A percentile compares a stretch with the other conserved stretches of the same genome.
These are phyloP conservation scores for Coemansia sp. DNA, from an alignment of 192 early-diverging fungal genomes.

Conservation along the genomic window DNA sequence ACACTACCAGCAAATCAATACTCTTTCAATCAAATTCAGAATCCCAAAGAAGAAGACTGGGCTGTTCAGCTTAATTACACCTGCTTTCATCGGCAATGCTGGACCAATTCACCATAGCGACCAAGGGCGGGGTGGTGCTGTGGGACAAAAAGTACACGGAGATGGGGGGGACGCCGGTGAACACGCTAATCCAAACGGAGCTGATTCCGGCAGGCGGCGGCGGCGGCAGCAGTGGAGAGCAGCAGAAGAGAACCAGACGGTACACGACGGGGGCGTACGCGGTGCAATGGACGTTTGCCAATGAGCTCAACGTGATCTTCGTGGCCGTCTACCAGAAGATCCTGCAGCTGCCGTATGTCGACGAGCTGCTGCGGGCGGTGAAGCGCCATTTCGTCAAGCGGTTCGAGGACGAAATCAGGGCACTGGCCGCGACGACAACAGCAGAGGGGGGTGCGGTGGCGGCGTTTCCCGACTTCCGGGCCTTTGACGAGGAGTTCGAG, in stretches of 20 bases:
- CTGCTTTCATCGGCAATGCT: constrained; percentile 60
- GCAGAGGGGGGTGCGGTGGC: neutral
- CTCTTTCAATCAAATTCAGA: too few species aligned
- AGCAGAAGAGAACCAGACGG: constrained; percentile 54
- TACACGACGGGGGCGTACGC: constrained; percentile 63
- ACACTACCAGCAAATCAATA: too few species aligned
- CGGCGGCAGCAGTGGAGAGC: constrained; percentile 43
- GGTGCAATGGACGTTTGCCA: constrained; percentile 79
- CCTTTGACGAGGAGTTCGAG: constrained; percentile 74
- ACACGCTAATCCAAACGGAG: constrained; percentile 73
- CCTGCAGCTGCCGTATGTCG: constrained; percentile 80
- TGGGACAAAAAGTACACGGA: constrained; percentile 75
- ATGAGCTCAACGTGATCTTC: constrained; percentile 80
- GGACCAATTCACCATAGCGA: constrained; percentile 79
- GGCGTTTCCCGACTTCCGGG: constrained; percentile 38
- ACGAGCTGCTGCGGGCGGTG: constrained; percentile 73
- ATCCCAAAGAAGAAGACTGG: too few species aligned
- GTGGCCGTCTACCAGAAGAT: constrained; percentile 87
- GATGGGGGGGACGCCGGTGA: constrained; percentile 62
- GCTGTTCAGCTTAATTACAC: too few species aligned
- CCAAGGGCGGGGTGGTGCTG: constrained; percentile 84
- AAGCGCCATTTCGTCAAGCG: constrained; percentile 67
- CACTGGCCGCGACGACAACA: constrained; percentile 16
- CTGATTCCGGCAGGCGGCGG: constrained; percentile 72
- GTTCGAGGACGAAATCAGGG: constrained; percentile 50